Evolutionary conservation across 2,329 filamentous ascomycete species (phyloP).

Genomic region (Aulographum hederae): DNA sequence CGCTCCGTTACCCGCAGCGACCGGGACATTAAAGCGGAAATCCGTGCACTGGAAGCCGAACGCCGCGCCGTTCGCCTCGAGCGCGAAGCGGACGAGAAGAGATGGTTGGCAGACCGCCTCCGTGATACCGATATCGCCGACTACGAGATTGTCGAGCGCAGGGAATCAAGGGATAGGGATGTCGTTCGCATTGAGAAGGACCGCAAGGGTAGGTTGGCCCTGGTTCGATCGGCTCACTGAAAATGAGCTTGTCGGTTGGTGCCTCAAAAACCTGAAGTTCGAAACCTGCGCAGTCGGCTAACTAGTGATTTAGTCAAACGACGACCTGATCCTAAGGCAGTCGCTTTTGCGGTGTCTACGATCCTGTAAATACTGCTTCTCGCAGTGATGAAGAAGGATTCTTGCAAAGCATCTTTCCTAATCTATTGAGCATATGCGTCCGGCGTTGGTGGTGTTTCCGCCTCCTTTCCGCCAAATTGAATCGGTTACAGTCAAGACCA

Average conservation of each 20-base stretch:
- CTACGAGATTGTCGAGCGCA: slow-evolving; percentile 39
- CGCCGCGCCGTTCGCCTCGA: slow-evolving; percentile 38
- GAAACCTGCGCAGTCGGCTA: too few relatives aligned
- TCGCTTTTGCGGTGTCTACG: slow-evolving; percentile 6
- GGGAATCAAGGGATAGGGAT: slow-evolving; percentile 28
- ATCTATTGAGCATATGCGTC: too few relatives aligned
- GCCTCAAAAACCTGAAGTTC: too few relatives aligned
- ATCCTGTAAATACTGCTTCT: slow-evolving; percentile 3
- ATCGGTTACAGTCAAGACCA: too few relatives aligned
- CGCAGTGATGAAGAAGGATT: too few relatives aligned
- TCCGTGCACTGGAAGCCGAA: slow-evolving; percentile 52
- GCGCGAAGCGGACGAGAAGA: slow-evolving; percentile 27
- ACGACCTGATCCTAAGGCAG: slow-evolving; percentile 4
- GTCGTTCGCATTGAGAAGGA: slow-evolving; percentile 65
- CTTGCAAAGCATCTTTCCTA: too few relatives aligned
- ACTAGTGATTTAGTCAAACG: too few relatives aligned
- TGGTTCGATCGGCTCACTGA: slow-evolving; percentile 53
- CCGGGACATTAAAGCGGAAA: slow-evolving; percentile 54
- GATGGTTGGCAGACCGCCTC: slow-evolving; percentile 11
- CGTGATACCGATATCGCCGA: slow-evolving; percentile 23
- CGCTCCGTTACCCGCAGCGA: slow-evolving; percentile 16
- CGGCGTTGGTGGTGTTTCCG: too few relatives aligned
- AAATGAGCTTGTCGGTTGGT: neutral
- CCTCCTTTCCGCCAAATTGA: too few relatives aligned
- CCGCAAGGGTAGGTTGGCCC: slow-evolving; percentile 88